These are phyloP conservation scores for Macrophomina pseudophaseolina DNA, from an alignment of 2,329 filamentous ascomycete genomes.

Conservation along the genomic window DNA sequence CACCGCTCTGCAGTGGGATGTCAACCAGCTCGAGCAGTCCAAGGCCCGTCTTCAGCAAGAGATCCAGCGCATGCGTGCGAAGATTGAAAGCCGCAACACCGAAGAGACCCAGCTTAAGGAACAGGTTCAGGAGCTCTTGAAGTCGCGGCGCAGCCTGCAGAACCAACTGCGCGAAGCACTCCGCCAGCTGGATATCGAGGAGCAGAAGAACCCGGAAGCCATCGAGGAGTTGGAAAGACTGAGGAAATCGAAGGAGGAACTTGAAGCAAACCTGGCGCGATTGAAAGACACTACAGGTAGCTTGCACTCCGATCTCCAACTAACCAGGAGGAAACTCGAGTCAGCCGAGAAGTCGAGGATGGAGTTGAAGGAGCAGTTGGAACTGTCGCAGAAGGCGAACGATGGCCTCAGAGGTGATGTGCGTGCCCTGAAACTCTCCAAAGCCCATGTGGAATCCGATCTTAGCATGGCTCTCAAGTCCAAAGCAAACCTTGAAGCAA, in stretches of 20 bases:
- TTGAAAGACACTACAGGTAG: conserved; percentile 32
- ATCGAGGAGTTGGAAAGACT: conserved; percentile 34
- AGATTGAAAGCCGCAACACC: conserved; percentile 32
- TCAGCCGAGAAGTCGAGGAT: conserved; percentile 33
- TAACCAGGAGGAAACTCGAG: conserved; percentile 34
- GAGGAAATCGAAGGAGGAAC: conserved; percentile 29
- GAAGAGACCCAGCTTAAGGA: conserved; percentile 33
- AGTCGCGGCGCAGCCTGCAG: conserved; percentile 24
- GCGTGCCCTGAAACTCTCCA: conserved; percentile 30
- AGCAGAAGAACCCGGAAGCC: conserved; percentile 25
- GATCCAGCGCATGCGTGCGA: conserved; percentile 31
- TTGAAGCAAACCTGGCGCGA: conserved; percentile 35
- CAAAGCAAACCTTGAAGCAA: conserved; percentile 32
- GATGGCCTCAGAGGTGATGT: conserved; percentile 31
- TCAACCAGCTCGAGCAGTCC: conserved; percentile 35
- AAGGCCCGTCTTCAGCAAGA: conserved; percentile 33
- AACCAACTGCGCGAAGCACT: conserved; percentile 24
- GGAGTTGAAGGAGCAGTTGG: conserved; percentile 33
- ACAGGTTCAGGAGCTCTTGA: conserved; percentile 21
- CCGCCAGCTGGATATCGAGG: conserved; percentile 18
- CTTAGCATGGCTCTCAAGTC: conserved; percentile 30
- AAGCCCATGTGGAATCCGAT: conserved; percentile 31
- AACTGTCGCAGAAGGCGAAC: conserved; percentile 32
- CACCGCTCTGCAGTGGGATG: conserved; percentile 23
- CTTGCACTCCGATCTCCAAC: conserved; percentile 34